Evolutionary conservation across 75 land plant species (phyloP).

Genomic region (Picea sitchensis): DNA sequence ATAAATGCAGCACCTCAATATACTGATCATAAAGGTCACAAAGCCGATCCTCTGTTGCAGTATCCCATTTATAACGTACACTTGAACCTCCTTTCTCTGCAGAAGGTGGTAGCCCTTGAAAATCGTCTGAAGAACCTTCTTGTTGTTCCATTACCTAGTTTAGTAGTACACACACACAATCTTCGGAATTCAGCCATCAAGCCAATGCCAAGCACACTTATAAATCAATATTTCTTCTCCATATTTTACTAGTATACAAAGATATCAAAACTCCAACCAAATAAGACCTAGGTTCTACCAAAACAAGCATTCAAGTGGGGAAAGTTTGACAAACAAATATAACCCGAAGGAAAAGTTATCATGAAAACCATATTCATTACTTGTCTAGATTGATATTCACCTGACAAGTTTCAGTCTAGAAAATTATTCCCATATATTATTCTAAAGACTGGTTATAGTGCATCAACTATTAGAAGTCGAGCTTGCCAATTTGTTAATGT

Average conservation of each 20-base stretch:
- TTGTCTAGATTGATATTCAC: too few species aligned
- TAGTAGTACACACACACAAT: background rate
- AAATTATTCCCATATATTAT: background rate
- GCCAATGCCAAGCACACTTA: background rate
- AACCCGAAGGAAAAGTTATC: background rate
- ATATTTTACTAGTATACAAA: too few species aligned
- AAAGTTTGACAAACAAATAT: background rate
- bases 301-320: background rate
- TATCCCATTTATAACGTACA: slow-evolving; percentile 41
- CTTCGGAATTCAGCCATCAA: background rate
- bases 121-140: slow-evolving; percentile 27
- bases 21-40: slow-evolving; percentile 48
- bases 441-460: background rate
- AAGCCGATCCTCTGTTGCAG: slow-evolving; percentile 41
- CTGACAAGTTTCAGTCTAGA: background rate
- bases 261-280: too few species aligned
- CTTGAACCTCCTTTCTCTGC: slow-evolving; percentile 20
- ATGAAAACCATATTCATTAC: too few species aligned
- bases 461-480: background rate
- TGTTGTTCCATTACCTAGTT: slow-evolving; percentile 20
- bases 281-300: too few species aligned
- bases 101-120: slow-evolving; percentile 17
- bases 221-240: background rate
- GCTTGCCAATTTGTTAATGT: background rate
- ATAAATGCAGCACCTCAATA: slow-evolving; percentile 24